Base-by-base conservation (phyloP, 2,329 filamentous ascomycete species). In the Fusarium sp. region DNA sequence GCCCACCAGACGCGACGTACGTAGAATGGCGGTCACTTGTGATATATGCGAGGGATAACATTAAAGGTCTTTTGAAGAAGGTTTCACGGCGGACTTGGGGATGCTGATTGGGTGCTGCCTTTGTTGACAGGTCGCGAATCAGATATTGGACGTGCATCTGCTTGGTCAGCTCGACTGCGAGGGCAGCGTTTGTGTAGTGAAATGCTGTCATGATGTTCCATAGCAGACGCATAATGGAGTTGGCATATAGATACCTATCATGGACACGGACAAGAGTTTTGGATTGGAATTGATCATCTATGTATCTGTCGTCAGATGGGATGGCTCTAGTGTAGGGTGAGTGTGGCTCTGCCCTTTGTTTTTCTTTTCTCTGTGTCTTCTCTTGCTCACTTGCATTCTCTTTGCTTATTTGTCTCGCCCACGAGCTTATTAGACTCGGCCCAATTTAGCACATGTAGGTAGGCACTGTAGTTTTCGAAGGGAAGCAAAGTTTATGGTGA, bases 81-180 rank as follows among this genome's bases (percentile, higher is more conserved):
- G 58, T 53, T 54, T 67, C 35, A 21, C 52, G 19, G 44, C 42
- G 30, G 53, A 40, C 44, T 64, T 40, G n/a, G 9, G 52, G 38
- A 23, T 60, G 32, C 40, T 70, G 53, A 71, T 69, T 67, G 62
- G 67, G 19, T 59, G 40, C 33, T 50, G 43, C 19, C 18, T 49
- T 38, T 67, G 52, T 65, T 71, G 72, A 75, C 70, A 75, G 59
- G 65, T 72, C 72, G 70, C 64, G 28, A 30, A 30, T 56, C 52
- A 49, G 33, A 42, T 43, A 56, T 60, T 30, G 57, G 49, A 35
- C 50, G 60, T 73, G 59, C 47, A 47, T 67, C 28, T 60, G 52
- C 42, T 38, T 37, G 44, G 40, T 38, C 37, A 30, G 40, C 44
- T 64, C 61, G 15, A 60, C 59, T 64, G 42, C 21, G 62, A 67